Evolutionary conservation across 2,329 filamentous ascomycete species (phyloP), one percentile per base, ranked within the genome.

Genomic region (Fonsecaea monophora): DNA sequence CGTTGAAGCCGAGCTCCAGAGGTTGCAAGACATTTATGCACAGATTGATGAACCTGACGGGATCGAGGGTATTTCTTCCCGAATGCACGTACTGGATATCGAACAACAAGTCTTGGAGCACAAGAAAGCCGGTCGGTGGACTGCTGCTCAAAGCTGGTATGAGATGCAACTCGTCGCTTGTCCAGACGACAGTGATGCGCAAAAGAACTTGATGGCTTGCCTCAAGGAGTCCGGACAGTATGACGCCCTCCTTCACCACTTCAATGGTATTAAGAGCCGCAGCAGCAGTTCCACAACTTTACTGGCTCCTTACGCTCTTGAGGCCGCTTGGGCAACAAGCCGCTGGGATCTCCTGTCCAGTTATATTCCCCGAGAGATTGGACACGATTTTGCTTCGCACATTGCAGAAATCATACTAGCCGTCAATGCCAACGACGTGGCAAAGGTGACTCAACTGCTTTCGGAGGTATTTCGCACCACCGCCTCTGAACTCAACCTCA

Each of bases 41-140:
- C 91, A 97, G 73, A 98, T 99, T 68, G 95, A 99, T 74, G 95
- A 99, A 73, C 96, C 95, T 0, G 95, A 99, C 77, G 94, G 94
- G 1, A 89, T 99, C 38, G 94, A 98, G 76, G 95, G 95, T 2
- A 94, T 99, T 68, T 96, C 94, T 1, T 89, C 92, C 21, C 91
- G 95, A 76, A 82, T 98, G 2, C 90, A 91, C 66, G 88, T 93
- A 10, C 82, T 98, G n/a, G 92, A 96, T 71, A 90, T 97, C 58
- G 91, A 97, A 67, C 94, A 97, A 76, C 94, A 98, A 76, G 90
- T 97, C 37, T 84, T 97, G 63, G 92, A 96, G 73, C 93, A 99
- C 79, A 88, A 91, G 65, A 98, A 97, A 77, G 92, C 94, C 21
- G 95, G 95, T 3, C 86, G 94, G 69, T 99, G 95, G 94, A 90